Conservation (phyloP, 768 basidiomycete species). For the Amanita brunnescens region DNA sequence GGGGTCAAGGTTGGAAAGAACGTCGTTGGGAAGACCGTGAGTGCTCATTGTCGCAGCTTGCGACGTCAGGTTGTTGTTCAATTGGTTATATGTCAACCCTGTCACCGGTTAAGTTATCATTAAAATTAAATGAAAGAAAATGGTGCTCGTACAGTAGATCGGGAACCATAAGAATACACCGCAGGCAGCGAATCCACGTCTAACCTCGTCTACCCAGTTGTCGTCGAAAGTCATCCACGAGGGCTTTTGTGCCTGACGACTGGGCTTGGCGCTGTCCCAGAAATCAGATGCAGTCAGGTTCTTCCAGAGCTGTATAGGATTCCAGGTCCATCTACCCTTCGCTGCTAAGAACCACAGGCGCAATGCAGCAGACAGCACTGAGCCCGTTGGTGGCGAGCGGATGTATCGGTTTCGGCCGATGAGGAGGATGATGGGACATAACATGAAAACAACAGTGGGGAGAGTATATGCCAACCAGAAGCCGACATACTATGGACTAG, state of each 20-base stretch:
- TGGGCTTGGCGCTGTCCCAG: constrained; percentile 70
- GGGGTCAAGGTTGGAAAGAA: constrained; percentile 73
- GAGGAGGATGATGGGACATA: constrained; percentile 53
- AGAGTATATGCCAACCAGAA: constrained; percentile 61
- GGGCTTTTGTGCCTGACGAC: constrained; percentile 37
- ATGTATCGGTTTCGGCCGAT: constrained; percentile 46
- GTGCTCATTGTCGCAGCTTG: constrained; percentile 73
- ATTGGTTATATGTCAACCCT: constrained; percentile 75
- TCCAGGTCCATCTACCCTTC: constrained; percentile 43
- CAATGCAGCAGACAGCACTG: constrained; percentile 43
- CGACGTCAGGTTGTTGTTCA: constrained; percentile 72
- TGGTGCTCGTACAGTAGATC: constrained; percentile 47
- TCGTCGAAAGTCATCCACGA: constrained; percentile 75
- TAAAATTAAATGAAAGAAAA: constrained; percentile 19
- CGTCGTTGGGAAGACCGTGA: constrained; percentile 66
- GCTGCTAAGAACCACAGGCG: constrained; percentile 40
- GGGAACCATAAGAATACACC: constrained; percentile 55
- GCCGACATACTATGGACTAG: constrained; percentile 57
- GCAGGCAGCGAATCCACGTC: constrained; percentile 67
- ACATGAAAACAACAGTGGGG: constrained; percentile 52
- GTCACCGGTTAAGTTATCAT: not conserved
- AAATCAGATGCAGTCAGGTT: constrained; percentile 53
- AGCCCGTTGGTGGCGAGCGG: constrained; percentile 55
- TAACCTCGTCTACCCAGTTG: constrained; percentile 69
- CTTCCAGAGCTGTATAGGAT: constrained; percentile 39